These are phyloP conservation scores for Saposhnikovia divaricata DNA, from an alignment of 129 eudicot genomes.

Conservation along the genomic window DNA sequence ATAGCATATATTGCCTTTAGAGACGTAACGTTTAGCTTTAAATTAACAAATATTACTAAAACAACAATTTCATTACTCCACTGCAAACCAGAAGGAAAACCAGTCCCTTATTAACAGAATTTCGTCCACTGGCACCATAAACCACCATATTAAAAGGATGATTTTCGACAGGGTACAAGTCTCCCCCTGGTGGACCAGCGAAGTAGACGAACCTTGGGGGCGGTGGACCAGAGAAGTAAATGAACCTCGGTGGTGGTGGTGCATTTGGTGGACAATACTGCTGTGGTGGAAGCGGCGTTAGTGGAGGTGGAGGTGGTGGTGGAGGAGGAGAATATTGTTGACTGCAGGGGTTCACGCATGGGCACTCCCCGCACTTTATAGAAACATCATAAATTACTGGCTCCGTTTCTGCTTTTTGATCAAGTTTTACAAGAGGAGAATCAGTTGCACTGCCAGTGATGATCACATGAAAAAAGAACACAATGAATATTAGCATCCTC, in stretches of 20 bases:
- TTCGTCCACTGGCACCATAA: conserved; percentile 15
- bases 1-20: not conserved
- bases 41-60: conserved; percentile 1
- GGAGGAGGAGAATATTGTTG: conserved; percentile 26
- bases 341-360: conserved; percentile 52
- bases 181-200: conserved; percentile 22
- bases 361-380: conserved; percentile 63
- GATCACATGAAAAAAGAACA: not conserved
- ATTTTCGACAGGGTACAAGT: conserved; percentile 23
- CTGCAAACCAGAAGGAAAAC: conserved; percentile 16
- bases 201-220: conserved; percentile 52
- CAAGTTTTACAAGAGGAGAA: conserved; percentile 8
- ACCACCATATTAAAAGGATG: conserved; percentile 29
- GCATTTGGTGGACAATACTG: conserved; percentile 26
- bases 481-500: conserved; percentile 4
- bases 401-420: conserved; percentile 11
- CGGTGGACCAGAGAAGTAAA: conserved; percentile 15
- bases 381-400: conserved; percentile 27
- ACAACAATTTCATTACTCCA: conserved; percentile 9
- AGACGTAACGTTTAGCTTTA: not conserved
- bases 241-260: conserved; percentile 27
- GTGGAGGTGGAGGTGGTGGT: not conserved
- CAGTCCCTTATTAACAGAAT: not conserved
- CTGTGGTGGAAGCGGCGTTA: not conserved
- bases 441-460: conserved; percentile 3